These are phyloP conservation scores for Marasmius tenuissimus DNA, from an alignment of 1,284 basidiomycete genomes.

Conservation along the genomic window DNA sequence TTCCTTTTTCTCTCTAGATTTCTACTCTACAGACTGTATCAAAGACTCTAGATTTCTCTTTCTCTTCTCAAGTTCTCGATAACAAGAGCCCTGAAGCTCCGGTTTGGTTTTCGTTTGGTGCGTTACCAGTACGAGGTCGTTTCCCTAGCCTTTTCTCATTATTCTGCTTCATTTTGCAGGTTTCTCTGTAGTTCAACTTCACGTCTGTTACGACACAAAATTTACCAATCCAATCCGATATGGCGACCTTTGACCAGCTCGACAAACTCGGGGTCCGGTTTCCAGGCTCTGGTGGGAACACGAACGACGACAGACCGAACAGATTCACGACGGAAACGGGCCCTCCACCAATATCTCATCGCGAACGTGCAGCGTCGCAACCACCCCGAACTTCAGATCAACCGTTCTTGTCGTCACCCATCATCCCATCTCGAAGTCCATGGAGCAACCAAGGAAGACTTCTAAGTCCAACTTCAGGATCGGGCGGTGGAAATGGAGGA, in stretches of 20 bases:
- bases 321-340: constrained; percentile 5
- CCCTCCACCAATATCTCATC: constrained; percentile 45
- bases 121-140: background rate
- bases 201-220: background rate
- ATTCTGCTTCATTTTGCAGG: background rate
- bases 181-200: background rate
- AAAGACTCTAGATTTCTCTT: background rate
- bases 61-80: background rate
- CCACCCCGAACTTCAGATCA: constrained; percentile 56
- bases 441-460: constrained; percentile 40
- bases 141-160: background rate
- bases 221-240: background rate
- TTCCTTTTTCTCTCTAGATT: background rate
- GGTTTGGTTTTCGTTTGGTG: background rate
- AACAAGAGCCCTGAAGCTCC: background rate
- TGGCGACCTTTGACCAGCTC: constrained; percentile 4
- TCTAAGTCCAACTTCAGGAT: constrained; percentile 31
- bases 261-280: constrained; percentile 6
- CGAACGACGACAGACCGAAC: constrained; percentile 11
- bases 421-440: constrained; percentile 48
- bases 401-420: constrained; percentile 49
- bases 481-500: constrained; percentile 19
- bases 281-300: background rate
- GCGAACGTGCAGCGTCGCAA: constrained; percentile 67
- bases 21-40: background rate